phyloP scores from a whole-genome alignment of 2,329 filamentous ascomycete genomes.

The Diaporthe humulicola region DNA sequence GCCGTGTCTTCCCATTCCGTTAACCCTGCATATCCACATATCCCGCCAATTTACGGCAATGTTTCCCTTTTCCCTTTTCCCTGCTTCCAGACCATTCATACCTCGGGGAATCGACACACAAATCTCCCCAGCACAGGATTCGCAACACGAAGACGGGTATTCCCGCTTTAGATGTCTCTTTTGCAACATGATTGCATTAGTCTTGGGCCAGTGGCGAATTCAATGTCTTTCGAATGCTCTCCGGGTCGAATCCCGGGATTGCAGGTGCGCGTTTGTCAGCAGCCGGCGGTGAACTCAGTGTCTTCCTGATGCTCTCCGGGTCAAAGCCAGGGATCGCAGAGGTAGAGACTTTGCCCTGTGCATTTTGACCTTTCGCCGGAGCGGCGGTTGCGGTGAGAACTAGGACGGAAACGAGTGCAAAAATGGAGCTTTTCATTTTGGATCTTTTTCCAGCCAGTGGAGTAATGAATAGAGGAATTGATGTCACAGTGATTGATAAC shows the following conservation, averaged over 20 bases:
- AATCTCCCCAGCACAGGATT: neutral
- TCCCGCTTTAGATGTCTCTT: neutral
- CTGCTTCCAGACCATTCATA: neutral
- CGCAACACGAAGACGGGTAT: too few species aligned
- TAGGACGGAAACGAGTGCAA: neutral
- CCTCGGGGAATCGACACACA: neutral
- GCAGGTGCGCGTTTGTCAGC: neutral
- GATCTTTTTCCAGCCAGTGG: neutral
- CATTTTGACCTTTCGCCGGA: neutral
- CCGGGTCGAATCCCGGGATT: neutral
- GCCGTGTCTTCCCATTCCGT: neutral
- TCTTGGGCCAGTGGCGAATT: neutral
- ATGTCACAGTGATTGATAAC: too few species aligned
- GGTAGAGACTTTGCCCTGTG: neutral
- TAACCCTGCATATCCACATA: neutral
- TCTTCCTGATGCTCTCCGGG: slow-evolving; percentile 1
- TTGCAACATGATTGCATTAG: neutral
- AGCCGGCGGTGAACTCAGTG: neutral
- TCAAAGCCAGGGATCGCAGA: neutral
- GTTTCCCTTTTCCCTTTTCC: neutral
- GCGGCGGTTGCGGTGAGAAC: neutral
- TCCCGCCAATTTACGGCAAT: neutral
- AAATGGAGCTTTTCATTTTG: neutral
- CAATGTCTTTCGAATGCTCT: neutral
- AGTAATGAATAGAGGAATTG: neutral